Base-by-base conservation (phyloP, 129 eudicot species). In the Gnaphalium uliginosum region DNA sequence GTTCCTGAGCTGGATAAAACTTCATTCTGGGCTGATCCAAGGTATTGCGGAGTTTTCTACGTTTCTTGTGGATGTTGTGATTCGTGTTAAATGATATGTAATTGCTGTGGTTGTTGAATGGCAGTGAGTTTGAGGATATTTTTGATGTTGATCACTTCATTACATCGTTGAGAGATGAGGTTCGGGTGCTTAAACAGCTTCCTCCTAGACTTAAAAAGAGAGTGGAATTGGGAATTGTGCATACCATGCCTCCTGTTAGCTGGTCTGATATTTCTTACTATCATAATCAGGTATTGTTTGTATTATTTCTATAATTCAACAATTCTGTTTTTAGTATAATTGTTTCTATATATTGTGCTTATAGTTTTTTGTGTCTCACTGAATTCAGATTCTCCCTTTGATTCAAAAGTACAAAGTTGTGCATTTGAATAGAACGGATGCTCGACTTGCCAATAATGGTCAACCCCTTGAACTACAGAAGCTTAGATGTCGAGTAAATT, bases 181-280 rank as follows among this genome's bases (percentile, higher is more conserved):
- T 95, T 27, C 85, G 97, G 32, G 84, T 95, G 50, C 82, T 95
- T 61, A 95, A 91, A 75, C 76, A 90, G 87, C 94, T 95, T 60
- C 99, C 99, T 27, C 97, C 96, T 13, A 86, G 97, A 74, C 93
- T 91, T 35, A 91, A 89, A 83, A 86, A 69, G 81, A 89, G 96
- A 80, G 92, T 95, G 43, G 96, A 91, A 79, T 87, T 82, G 22
- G 97, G 97, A 72, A 71, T 82, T 72, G 68, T 84, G 62, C 86
- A 89, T 64, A 81, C 94, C 29, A 95, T 95, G 99, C 85, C 97
- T 8, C 99, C 99, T 27, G 66, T 91, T 82, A 95, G 99, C 75
- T 95, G 99, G 99, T 95, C 99, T 32, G 93, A 95, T 78, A 87
- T 95, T 30, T 95, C 97, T 39, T 95, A 95, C 85, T 95, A 95